Evolutionary conservation across 2,329 filamentous ascomycete species (phyloP).

Genomic region (Celoporthe dispersa): DNA sequence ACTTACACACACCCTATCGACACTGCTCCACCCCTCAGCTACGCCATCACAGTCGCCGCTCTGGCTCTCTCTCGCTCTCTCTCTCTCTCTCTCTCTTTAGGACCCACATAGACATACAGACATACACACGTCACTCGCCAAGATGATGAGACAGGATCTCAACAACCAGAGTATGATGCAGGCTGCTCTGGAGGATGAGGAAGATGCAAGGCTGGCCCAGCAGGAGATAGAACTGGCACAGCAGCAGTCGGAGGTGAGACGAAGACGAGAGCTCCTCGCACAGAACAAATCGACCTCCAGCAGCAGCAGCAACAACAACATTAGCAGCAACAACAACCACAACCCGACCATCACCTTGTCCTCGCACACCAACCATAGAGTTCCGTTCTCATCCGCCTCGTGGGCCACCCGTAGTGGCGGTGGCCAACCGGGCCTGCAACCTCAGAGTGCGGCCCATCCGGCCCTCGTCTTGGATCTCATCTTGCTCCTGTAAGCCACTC

Average conservation of each 20-base stretch:
- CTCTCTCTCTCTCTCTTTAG: not conserved
- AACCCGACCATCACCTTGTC: slow-evolving; percentile 5
- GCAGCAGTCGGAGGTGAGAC: not conserved
- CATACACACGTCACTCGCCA: not conserved
- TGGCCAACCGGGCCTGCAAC: slow-evolving; percentile 13
- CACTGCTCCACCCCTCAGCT: not conserved
- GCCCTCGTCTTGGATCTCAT: slow-evolving; percentile 18
- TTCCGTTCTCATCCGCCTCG: slow-evolving; percentile 11
- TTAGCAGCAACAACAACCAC: not conserved
- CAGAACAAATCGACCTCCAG: not conserved
- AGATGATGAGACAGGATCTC: slow-evolving; percentile 23
- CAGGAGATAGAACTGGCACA: not conserved
- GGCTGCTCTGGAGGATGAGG: not conserved
- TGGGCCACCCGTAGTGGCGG: slow-evolving; percentile 16
- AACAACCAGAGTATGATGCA: not conserved
- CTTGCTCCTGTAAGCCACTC: slow-evolving; percentile 19
- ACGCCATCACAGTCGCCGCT: not conserved
- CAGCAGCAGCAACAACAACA: not conserved
- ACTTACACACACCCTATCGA: not conserved
- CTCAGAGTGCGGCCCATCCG: slow-evolving; percentile 17
- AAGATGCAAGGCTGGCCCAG: not conserved
- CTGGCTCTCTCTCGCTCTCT: not conserved
- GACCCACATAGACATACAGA: not conserved
- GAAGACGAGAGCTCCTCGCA: not conserved
- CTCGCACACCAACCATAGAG: slow-evolving; percentile 7